These are phyloP conservation scores for Talaromyces sp. DNA, from an alignment of 2,329 filamentous ascomycete species.

Conservation along the genomic window DNA sequence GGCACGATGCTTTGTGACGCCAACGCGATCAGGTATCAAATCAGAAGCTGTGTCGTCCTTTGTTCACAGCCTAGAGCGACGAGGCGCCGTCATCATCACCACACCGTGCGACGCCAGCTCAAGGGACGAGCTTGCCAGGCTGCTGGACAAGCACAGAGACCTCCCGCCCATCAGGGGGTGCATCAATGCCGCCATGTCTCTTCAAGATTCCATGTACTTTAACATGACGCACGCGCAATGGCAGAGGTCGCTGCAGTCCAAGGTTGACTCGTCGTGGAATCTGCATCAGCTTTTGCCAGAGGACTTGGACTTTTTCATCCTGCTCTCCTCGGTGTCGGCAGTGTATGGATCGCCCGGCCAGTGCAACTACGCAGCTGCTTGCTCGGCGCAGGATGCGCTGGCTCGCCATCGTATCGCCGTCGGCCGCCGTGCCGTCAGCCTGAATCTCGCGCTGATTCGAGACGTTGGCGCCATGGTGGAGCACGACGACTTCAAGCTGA, in stretches of 20 bases:
- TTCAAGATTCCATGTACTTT: constrained; percentile 14
- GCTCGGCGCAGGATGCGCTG: constrained; percentile 33
- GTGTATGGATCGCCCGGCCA: constrained; percentile 44
- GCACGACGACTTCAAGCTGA: too few species aligned
- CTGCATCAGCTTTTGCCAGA: constrained; percentile 23
- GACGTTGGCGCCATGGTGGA: too few species aligned
- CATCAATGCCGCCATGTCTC: constrained; percentile 21
- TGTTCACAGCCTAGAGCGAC: neutral
- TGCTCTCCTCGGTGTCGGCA: constrained; percentile 37
- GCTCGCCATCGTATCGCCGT: constrained; percentile 20
- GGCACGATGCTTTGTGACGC: neutral
- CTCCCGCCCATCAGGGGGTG: constrained; percentile 23
- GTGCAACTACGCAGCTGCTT: constrained; percentile 39
- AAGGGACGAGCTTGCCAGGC: neutral
- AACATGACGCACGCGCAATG: constrained; percentile 31
- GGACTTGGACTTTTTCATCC: constrained; percentile 39
- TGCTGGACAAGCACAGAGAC: constrained; percentile 6
- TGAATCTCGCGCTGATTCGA: too few species aligned
- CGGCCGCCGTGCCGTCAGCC: too few species aligned
- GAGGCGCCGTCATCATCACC: neutral
- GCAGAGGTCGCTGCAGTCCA: constrained; percentile 19
- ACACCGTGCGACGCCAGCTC: neutral
- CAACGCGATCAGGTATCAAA: neutral
- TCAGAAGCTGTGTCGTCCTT: neutral
- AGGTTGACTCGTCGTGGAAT: constrained; percentile 34